phyloP scores from a whole-genome alignment of 2,329 filamentous ascomycete genomes.

The Fusarium sp. region DNA sequence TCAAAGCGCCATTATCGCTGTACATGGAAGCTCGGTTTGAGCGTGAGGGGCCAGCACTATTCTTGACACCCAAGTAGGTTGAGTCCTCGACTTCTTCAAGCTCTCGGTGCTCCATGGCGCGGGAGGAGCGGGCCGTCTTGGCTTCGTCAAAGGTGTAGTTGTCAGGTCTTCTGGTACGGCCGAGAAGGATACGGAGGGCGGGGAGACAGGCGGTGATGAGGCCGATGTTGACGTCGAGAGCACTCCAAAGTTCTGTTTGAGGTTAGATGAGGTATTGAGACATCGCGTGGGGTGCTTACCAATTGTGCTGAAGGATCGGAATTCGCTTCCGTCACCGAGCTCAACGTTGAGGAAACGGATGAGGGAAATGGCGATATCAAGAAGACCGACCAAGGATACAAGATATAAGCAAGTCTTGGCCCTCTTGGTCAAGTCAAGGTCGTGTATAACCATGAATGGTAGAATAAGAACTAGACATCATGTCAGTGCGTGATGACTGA shows the following conservation, averaged over 20 bases:
- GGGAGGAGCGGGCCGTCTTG: slow-evolving; percentile 23
- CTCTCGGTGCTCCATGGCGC: slow-evolving; percentile 17
- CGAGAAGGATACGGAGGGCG: slow-evolving; percentile 20
- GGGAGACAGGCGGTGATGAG: slow-evolving; percentile 34
- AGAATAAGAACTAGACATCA: slow-evolving; percentile 6
- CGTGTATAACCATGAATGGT: slow-evolving; percentile 23
- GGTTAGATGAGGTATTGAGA: background rate
- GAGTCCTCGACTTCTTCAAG: slow-evolving; percentile 26
- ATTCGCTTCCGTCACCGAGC: slow-evolving; percentile 12
- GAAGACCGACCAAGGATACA: slow-evolving; percentile 26
- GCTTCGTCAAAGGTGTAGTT: slow-evolving; percentile 21
- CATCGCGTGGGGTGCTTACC: background rate
- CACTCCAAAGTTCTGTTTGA: slow-evolving; percentile 31
- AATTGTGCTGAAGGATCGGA: slow-evolving; percentile 11
- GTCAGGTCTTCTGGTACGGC: slow-evolving; percentile 7
- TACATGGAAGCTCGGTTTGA: slow-evolving; percentile 2
- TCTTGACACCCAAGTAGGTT: slow-evolving; percentile 17
- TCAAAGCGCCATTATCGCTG: background rate
- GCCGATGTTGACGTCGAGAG: slow-evolving; percentile 33
- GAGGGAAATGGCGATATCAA: slow-evolving; percentile 30
- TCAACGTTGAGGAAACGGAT: slow-evolving; percentile 33
- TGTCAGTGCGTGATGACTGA: background rate
- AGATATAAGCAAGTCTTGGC: slow-evolving; percentile 19
- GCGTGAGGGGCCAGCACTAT: slow-evolving; percentile 8
- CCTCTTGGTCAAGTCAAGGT: slow-evolving; percentile 20